These are phyloP conservation scores for Drechslera avenae DNA, from an alignment of 2,329 filamentous ascomycete genomes.

Conservation along the genomic window DNA sequence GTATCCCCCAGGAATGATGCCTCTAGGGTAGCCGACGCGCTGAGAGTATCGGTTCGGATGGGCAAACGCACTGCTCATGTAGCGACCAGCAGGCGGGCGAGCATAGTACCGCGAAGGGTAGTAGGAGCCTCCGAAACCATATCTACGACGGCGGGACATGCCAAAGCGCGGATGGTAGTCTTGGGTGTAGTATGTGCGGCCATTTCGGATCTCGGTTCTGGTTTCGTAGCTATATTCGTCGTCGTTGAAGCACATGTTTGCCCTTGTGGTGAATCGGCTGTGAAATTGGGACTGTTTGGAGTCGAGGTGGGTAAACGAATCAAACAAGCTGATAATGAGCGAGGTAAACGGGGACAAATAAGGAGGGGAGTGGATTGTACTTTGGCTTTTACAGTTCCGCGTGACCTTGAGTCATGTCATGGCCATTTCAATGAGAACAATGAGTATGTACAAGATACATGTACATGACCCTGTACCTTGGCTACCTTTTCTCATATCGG, in stretches of 20 bases:
- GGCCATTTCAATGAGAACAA: background rate
- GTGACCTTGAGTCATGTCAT: background rate
- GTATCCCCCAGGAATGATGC: constrained; percentile 7
- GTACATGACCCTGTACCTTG: background rate
- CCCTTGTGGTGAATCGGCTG: background rate
- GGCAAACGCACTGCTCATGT: constrained; percentile 5
- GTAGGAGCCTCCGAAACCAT: constrained; percentile 31
- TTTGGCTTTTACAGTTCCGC: background rate
- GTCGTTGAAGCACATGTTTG: constrained; percentile 35
- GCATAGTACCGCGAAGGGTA: constrained; percentile 37
- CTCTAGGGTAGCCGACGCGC: constrained; percentile 8
- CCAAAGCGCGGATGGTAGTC: constrained; percentile 13
- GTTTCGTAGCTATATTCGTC: constrained; percentile 22
- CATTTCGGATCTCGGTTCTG: constrained; percentile 20
- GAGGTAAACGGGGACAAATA: constrained; percentile 1
- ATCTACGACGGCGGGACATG: constrained; percentile 26
- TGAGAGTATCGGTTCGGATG: constrained; percentile 16
- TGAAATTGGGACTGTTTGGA: background rate
- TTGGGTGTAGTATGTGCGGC: constrained; percentile 16
- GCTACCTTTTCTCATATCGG: background rate
- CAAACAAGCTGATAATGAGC: background rate
- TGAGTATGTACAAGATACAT: background rate
- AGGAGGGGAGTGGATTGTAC: background rate
- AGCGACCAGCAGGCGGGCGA: constrained; percentile 19
- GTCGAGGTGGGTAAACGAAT: background rate